Evolutionary conservation across 371 early-diverging fungal species (phyloP), one percentile per base, ranked within the genome.

Genomic region (Mucor mucedo): DNA sequence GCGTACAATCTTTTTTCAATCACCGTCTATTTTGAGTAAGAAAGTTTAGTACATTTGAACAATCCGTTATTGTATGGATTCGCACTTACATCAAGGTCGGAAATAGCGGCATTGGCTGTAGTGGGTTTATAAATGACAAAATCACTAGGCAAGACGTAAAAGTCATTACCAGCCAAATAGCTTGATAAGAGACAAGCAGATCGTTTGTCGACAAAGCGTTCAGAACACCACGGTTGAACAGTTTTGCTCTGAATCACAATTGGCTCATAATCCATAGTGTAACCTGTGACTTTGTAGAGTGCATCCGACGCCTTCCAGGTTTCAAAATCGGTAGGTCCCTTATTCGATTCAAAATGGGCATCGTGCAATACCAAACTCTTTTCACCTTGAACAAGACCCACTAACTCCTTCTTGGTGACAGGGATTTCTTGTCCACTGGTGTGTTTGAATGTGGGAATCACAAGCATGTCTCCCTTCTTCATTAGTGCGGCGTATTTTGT

Each of bases 201-300:
- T 44, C 70, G 65, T 27, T 73, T 71, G 41, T 78, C 76, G 7
- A 79, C 61, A 55, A 82, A 82, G 10, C 79, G 63, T 57, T 82
- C 83, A 38, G 83, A 72, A 30, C 83, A 77, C 82, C 80, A 82
- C 16, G 80, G 75, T 41, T 76, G 78, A 13, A 72, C 71, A 11
- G 62, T 63, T 45, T 77, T 78, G 50, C 78, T 79, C 59, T 73
- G 70, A 55, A 82, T 73, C 8, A 78, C 77, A 28, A 82, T 69
- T 14, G 83, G 83, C 50, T 82, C 80, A 57, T 82, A 82, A 42
- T 82, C 77, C 55, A 76, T 73, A 13, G 71, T 74, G 42, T 82
- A 82, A 11, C 72, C 59, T 14, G 65, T 69, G 7, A 79, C 77
- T 29, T 60, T 35, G 55, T 82, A 82, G 13, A 78, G 28, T 8